phyloP scores from a whole-genome alignment of 371 early-diverging fungal species.

The Smittium mucronatum region DNA sequence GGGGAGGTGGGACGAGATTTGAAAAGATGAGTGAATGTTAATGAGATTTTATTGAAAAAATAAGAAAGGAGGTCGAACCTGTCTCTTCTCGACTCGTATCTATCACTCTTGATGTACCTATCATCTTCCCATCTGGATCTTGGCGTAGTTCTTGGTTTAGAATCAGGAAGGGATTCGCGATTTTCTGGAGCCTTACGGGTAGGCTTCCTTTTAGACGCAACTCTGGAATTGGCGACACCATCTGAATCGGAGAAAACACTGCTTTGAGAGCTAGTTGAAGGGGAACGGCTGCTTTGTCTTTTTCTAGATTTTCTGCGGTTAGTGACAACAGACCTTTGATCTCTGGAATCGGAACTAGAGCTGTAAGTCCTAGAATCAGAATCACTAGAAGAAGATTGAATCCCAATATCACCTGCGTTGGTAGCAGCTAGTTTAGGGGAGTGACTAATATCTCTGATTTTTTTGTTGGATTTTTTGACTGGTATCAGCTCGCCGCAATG shows the following conservation, averaged over 20 bases:
- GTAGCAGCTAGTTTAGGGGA: background rate
- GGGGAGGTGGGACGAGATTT: background rate
- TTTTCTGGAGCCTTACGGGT: background rate
- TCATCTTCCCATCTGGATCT: slow-evolving; percentile 11
- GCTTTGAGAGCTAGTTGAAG: background rate
- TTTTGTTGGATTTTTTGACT: background rate
- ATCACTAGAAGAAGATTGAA: background rate
- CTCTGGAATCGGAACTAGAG: background rate
- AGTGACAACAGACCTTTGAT: background rate
- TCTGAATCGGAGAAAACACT: background rate
- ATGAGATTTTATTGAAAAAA: background rate
- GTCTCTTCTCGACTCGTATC: background rate
- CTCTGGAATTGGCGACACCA: background rate
- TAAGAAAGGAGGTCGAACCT: background rate
- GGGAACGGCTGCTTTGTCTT: background rate
- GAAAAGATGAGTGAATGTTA: background rate
- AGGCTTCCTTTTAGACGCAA: background rate
- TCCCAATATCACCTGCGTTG: background rate
- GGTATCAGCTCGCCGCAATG: slow-evolving; percentile 9
- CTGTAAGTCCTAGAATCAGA: background rate
- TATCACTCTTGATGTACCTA: background rate
- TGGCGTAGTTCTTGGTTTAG: background rate
- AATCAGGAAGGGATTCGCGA: background rate
- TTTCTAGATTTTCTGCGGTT: background rate
- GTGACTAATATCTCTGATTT: background rate